Base-by-base conservation (phyloP, 179 eudicot species). In the Pouteria campechiana region DNA sequence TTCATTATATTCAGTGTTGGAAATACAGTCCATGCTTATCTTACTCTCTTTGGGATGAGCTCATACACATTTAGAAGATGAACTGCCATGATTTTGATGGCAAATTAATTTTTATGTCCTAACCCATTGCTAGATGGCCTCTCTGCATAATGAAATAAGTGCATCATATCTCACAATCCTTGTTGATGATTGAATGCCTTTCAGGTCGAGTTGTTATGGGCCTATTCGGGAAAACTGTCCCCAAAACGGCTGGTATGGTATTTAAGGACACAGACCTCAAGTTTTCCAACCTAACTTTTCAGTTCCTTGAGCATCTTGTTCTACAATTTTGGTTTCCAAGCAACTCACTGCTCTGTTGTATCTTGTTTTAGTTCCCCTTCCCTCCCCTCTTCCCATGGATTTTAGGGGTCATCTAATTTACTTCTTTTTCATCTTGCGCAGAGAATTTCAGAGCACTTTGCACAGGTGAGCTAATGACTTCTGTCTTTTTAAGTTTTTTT, bases 381-480 rank as follows among this genome's bases (percentile, higher is more conserved):
- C n/a, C n/a, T n/a, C n/a, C n/a, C n/a, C n/a, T n/a, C n/a, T n/a
- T n/a, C n/a, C n/a, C n/a, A 25, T 33, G 21, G 6, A 47, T 25
- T 13, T 17, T 2, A 19, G 17, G 28, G 21, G 28, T 3, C 11
- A 13, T 22, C 27, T 55, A 19, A 54, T 58, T 43, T 25, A 2
- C 32, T 15, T 45, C 30, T 23, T 48, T 33, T 25, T 17, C 30
- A 27, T 37, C 30, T 14, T 34, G 43, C 57, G 74, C 75, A 89
- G 97, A 89, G 57, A 89, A 85, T 48, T 89, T 89, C 61, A 79
- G 90, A 72, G 97, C 97, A 32, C 53, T 89, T 41, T 85, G 97
- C 76, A 89, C 97, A 56, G 97, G 97, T 85, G 68, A 57, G 65
- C 63, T 52, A 41, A 44, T 42, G 50, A 38, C 71, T 43, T 60